Conservation (phyloP, 768 basidiomycete genomes). For the Russula vinacea region DNA sequence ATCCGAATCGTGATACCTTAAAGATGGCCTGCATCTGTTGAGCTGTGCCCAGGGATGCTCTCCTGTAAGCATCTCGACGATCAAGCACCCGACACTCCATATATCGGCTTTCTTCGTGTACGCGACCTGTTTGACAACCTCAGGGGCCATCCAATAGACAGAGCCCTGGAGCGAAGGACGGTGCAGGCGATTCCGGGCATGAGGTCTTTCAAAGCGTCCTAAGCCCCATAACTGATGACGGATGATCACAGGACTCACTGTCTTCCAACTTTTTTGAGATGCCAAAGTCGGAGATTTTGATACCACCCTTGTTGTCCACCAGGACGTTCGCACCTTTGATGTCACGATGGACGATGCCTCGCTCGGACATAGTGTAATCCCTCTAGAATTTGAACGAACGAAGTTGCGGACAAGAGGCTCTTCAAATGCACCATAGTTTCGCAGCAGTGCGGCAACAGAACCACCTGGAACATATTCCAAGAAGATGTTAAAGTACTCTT, state of each 20-base stretch:
- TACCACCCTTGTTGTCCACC: constrained; percentile 95
- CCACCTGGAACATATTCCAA: constrained; percentile 96
- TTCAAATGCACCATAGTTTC: constrained; percentile 92
- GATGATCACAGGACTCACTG: constrained; percentile 54
- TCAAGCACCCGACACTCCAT: constrained; percentile 92
- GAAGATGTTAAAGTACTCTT: constrained; percentile 91
- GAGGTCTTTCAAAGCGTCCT: constrained; percentile 37
- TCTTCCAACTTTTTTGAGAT: constrained; percentile 97
- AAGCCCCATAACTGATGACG: background rate
- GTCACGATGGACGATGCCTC: constrained; percentile 94
- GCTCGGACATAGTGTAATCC: constrained; percentile 84
- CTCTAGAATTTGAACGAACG: constrained; percentile 83
- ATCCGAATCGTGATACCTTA: constrained; percentile 53
- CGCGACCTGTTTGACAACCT: constrained; percentile 93
- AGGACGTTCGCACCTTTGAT: constrained; percentile 99
- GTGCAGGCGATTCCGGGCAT: constrained; percentile 64
- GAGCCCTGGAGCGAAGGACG: constrained; percentile 95
- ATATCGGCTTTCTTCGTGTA: constrained; percentile 93
- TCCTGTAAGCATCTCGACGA: constrained; percentile 96
- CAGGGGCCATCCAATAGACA: constrained; percentile 99
- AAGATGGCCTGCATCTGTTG: constrained; percentile 99
- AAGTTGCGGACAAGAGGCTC: constrained; percentile 90
- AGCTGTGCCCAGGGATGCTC: constrained; percentile 95
- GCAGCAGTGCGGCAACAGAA: constrained; percentile 83
- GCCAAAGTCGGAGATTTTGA: constrained; percentile 96